phyloP scores from a whole-genome alignment of 768 basidiomycete genomes.

The Filobasidium floriforme region DNA sequence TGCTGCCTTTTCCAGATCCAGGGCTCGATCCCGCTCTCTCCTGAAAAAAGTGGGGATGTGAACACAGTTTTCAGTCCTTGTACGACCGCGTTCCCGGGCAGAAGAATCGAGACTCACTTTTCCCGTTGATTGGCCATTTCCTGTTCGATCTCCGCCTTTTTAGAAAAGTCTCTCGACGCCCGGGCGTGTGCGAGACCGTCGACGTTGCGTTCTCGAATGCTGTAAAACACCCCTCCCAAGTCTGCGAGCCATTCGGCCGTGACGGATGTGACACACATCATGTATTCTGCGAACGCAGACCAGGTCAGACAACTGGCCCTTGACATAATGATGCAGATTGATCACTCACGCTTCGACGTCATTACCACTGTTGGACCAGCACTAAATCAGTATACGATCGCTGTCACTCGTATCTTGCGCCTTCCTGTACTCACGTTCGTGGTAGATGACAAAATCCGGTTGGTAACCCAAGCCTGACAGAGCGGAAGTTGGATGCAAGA shows the following conservation, averaged over 20 bases:
- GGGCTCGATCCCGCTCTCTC: constrained; percentile 36
- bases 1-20: constrained; percentile 35
- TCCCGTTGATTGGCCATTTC: constrained; percentile 64
- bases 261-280: constrained; percentile 98
- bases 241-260: constrained; percentile 98
- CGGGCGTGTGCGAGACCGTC: constrained; percentile 64
- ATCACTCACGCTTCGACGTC: constrained; percentile 60
- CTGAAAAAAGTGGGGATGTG: constrained; percentile 22
- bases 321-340: constrained; percentile 46
- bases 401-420: constrained; percentile 17
- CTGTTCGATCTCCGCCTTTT: constrained; percentile 79
- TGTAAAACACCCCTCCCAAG: constrained; percentile 92
- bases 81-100: not conserved
- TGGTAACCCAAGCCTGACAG: constrained; percentile 90
- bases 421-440: constrained; percentile 54
- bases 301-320: constrained; percentile 24
- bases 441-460: constrained; percentile 95
- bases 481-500: constrained; percentile 93
- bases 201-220: constrained; percentile 95
- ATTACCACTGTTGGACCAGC: constrained; percentile 54
- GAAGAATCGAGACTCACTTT: constrained; percentile 31
- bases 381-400: not conserved
- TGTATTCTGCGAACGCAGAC: constrained; percentile 54
- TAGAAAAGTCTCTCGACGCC: constrained; percentile 82
- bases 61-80: not conserved